phyloP scores from a whole-genome alignment of 2,329 filamentous ascomycete species.

The Ophiostoma triangulosporum region DNA sequence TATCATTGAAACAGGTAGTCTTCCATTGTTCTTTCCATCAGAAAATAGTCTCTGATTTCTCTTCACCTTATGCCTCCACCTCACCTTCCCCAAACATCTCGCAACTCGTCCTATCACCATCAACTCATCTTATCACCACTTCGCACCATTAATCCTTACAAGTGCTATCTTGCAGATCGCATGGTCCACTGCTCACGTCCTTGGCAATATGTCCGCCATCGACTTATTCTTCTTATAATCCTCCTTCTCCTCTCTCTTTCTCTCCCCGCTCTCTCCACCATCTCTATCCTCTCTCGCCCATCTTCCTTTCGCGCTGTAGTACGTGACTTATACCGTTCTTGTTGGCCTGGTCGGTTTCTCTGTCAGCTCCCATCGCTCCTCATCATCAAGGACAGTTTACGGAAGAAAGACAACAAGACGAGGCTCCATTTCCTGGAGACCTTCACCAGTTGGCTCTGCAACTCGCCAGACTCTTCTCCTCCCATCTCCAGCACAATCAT shows the following conservation, averaged over 20 bases:
- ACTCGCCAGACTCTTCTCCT: neutral
- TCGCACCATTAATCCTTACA: neutral
- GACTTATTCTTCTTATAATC: neutral
- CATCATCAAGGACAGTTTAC: neutral
- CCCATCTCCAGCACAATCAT: neutral
- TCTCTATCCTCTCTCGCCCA: too few relatives aligned
- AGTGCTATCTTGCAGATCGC: neutral
- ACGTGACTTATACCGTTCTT: too few relatives aligned
- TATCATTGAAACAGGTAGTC: too few relatives aligned
- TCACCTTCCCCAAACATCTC: too few relatives aligned
- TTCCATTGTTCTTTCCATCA: too few relatives aligned
- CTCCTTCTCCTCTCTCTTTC: neutral
- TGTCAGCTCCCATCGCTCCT: neutral
- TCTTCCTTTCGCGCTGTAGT: too few relatives aligned
- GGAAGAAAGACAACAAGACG: neutral
- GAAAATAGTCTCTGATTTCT: too few relatives aligned
- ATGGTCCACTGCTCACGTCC: neutral
- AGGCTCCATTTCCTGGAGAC: neutral
- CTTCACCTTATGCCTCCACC: too few relatives aligned
- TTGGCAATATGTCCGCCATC: too few relatives aligned
- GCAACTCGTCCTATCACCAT: too few relatives aligned
- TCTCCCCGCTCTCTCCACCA: neutral
- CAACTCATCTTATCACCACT: neutral
- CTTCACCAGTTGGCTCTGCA: neutral
- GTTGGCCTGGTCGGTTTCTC: neutral